Evolutionary conservation across 2,329 filamentous ascomycete species (phyloP).

Genomic region (Hirsutella thompsonii): DNA sequence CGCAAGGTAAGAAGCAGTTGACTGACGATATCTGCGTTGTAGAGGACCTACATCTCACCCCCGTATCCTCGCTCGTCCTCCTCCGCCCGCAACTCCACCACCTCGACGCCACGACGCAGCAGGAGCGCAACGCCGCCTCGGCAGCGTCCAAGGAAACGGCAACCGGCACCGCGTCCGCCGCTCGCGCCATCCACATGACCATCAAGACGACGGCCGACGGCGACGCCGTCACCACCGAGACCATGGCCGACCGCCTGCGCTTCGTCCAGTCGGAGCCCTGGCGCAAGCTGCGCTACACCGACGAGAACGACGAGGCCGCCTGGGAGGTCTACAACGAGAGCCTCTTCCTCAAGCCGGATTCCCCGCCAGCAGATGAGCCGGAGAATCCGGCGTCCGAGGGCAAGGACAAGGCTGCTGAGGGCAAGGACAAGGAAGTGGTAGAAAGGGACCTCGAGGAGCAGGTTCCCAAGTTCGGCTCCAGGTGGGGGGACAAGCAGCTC

Average conservation of each 20-base stretch:
- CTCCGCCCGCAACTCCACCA: constrained; percentile 89
- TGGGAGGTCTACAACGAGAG: constrained; percentile 66
- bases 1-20: constrained; percentile 4
- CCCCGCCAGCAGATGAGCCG: constrained; percentile 4
- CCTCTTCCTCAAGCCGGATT: constrained; percentile 32
- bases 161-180: constrained; percentile 30
- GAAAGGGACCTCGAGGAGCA: constrained; percentile 16
- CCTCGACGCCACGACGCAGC: constrained; percentile 71
- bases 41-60: constrained; percentile 81
- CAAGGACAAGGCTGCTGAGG: constrained; percentile 1
- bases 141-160: constrained; percentile 21
- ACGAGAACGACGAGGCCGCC: constrained; percentile 64
- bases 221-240: constrained; percentile 52
- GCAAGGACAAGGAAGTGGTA: too few relatives aligned
- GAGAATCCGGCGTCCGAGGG: constrained; percentile 1
- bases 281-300: constrained; percentile 66
- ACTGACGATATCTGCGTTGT: constrained; percentile 5
- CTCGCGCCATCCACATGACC: constrained; percentile 74
- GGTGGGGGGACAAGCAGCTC: constrained; percentile 30
- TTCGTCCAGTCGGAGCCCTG: constrained; percentile 72
- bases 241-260: constrained; percentile 63
- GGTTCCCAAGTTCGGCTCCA: constrained; percentile 25
- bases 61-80: constrained; percentile 70
- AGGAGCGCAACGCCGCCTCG: constrained; percentile 37
- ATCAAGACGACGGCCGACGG: constrained; percentile 65